Evolutionary conservation across 371 early-diverging fungal species (phyloP).

Genomic region (Rhizopus arrhizus): DNA sequence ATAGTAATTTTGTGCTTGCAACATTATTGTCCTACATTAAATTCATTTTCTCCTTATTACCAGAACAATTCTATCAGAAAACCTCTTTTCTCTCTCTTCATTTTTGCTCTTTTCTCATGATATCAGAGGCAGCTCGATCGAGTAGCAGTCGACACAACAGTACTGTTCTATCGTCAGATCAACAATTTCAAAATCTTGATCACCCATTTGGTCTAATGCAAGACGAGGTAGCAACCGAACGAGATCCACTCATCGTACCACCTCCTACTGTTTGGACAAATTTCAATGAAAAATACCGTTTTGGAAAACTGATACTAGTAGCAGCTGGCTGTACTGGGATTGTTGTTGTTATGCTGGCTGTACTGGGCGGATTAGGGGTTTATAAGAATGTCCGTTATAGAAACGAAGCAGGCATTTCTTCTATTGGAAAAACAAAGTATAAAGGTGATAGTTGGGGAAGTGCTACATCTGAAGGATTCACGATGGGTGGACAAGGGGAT

Average conservation of each 20-base stretch:
- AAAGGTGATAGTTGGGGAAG: constrained; percentile 46
- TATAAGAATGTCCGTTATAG: constrained; percentile 38
- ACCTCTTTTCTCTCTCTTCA: background rate
- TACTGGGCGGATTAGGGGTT: constrained; percentile 39
- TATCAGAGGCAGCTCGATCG: background rate
- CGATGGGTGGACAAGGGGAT: constrained; percentile 46
- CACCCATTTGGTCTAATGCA: constrained; percentile 23
- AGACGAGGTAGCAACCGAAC: constrained; percentile 20
- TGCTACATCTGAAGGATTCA: constrained; percentile 30
- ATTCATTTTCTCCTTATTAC: no score
- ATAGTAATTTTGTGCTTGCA: background rate
- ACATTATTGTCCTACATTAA: constrained; percentile 4
- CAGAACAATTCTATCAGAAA: no score
- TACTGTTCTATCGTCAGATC: background rate
- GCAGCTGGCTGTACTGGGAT: constrained; percentile 29
- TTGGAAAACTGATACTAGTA: constrained; percentile 34
- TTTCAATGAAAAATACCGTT: constrained; percentile 33
- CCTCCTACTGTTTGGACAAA: constrained; percentile 45
- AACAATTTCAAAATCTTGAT: background rate
- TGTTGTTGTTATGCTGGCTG: constrained; percentile 37
- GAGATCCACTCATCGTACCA: constrained; percentile 26
- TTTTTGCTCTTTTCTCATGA: background rate
- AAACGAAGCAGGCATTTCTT: constrained; percentile 26
- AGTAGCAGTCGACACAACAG: background rate
- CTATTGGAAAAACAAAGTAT: constrained; percentile 41